Percentiles rank a stretch among this genome's conserved stretches.
Evolutionary conservation across 2,329 filamentous ascomycete genomes (phyloP).

Genomic region (Atkinsonella hypoxylon): DNA sequence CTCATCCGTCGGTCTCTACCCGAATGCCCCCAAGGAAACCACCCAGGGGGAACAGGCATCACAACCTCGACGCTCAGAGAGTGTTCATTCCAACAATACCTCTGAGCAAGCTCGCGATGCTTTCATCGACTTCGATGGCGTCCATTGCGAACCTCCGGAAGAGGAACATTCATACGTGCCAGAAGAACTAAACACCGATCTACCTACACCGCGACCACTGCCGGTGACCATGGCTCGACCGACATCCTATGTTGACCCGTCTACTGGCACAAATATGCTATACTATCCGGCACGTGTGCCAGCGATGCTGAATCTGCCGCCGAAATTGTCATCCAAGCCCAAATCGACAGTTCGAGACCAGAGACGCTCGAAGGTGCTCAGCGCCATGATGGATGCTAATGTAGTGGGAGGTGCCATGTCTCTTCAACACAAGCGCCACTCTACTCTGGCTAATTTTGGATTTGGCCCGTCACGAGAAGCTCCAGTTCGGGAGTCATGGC

Average conservation of each 20-base stretch:
- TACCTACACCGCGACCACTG: conserved; percentile 16
- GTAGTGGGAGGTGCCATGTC: conserved; percentile 3
- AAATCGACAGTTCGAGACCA: conserved; percentile 52
- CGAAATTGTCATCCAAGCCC: conserved; percentile 67
- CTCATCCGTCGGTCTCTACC: background rate
- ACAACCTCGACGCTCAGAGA: conserved; percentile 21
- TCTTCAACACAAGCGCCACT: conserved; percentile 10
- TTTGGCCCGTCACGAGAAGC: conserved; percentile 10
- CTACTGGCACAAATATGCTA: conserved; percentile 69
- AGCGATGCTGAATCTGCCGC: conserved; percentile 83
- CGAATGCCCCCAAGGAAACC: background rate
- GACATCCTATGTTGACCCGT: conserved; percentile 49
- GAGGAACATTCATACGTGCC: conserved; percentile 17
- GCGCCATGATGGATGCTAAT: conserved; percentile 35
- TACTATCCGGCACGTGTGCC: conserved; percentile 94
- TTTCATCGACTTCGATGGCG: conserved; percentile 74
- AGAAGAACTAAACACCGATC: conserved; percentile 10
- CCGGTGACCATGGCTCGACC: conserved; percentile 25
- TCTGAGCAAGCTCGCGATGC: conserved; percentile 54
- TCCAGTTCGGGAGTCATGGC: conserved; percentile 23
- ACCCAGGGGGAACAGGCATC: background rate
- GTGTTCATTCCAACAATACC: conserved; percentile 46
- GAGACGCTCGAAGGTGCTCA: conserved; percentile 62
- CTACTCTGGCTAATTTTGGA: conserved; percentile 12
- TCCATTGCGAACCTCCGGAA: conserved; percentile 53